These are phyloP conservation scores for Chalciporus pseudorubinellus DNA, from an alignment of 768 basidiomycete species.

Conservation along the genomic window DNA sequence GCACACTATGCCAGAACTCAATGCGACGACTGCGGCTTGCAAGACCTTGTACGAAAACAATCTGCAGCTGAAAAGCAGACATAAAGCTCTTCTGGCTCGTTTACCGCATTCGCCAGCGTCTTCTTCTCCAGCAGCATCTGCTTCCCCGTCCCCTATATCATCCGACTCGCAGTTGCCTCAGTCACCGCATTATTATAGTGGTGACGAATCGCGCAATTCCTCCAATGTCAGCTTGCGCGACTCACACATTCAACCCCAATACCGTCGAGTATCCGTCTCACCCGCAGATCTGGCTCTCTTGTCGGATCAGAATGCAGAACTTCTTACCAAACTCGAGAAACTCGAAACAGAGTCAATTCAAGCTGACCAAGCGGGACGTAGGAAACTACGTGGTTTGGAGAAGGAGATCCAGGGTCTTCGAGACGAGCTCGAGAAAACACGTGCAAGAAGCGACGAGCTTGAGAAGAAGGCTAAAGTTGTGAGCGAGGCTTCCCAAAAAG, in stretches of 20 bases:
- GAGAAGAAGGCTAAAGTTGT: slow-evolving; percentile 59
- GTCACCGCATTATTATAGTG: slow-evolving; percentile 34
- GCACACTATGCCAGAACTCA: slow-evolving; percentile 49
- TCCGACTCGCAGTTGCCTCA: slow-evolving; percentile 28
- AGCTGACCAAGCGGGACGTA: slow-evolving; percentile 65
- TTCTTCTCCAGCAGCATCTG: slow-evolving; percentile 31
- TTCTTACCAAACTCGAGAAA: slow-evolving; percentile 69
- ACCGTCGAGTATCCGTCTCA: slow-evolving; percentile 56
- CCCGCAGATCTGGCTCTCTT: slow-evolving; percentile 67
- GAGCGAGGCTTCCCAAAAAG: slow-evolving; percentile 25
- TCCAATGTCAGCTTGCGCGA: slow-evolving; percentile 16
- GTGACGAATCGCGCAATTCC: slow-evolving; percentile 25
- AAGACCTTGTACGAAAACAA: slow-evolving; percentile 72
- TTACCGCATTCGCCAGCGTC: slow-evolving; percentile 47
- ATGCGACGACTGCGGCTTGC: slow-evolving; percentile 62
- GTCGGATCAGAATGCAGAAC: slow-evolving; percentile 81
- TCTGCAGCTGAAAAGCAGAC: slow-evolving; percentile 63
- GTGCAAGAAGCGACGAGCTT: slow-evolving; percentile 64
- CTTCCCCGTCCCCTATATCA: slow-evolving; percentile 24
- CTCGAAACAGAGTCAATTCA: slow-evolving; percentile 68
- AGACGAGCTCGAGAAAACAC: slow-evolving; percentile 76
- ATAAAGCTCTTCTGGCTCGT: slow-evolving; percentile 67
- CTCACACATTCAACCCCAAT: slow-evolving; percentile 27
- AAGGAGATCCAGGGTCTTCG: slow-evolving; percentile 74
- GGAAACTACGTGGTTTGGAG: slow-evolving; percentile 69